Evolutionary conservation across 2,329 filamentous ascomycete species (phyloP), one percentile per base, ranked within the genome.

Genomic region (Dryadomyces quercus-mongolicae): DNA sequence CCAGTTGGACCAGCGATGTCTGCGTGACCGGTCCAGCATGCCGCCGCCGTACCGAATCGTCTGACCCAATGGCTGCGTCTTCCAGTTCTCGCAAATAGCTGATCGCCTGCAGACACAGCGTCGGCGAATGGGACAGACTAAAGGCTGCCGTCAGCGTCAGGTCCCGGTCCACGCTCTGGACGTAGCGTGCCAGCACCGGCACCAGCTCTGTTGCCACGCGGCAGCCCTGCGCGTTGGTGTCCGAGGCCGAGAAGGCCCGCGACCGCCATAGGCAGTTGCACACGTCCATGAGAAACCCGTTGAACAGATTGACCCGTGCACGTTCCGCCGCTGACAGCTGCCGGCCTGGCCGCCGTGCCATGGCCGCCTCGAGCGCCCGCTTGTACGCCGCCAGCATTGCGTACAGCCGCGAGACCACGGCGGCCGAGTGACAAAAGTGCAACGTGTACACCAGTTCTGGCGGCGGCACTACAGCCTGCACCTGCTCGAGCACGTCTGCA

Each of bases 221-320:
- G 60, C 78, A 82, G 9, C 78, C 81, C 53, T 75, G 73, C 2
- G 80, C 74, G 61, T 82, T 82, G n/a, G 76, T 70, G 59, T 92
- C 86, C 1, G 72, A 71, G 13, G 71, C 70, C 55, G 80, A 80
- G 56, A 94, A 84, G 1, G 85, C 88, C 13, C 84, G 80, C 21
- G 80, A 79, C 9, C 88, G 80, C 88, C 88, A 94, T 49, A 93
- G 67, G 51, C 86, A 81, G 64, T 94, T 94, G 71, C 88, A 91
- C 36, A 90, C 77, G 64, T 95, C 89, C 81, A 93, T 91, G 36
- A 94, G 76, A 65, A 86, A 90, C 21, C 85, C 85, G 65, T 95
- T 95, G 70, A 93, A 91, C 22, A 77, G 70, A 59, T 81, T 79
- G 44, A 89, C 78, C 54, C 85, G 79, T 36, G 73, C 69, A 45